These are phyloP conservation scores for Lodderomyces parapsilosis DNA, from an alignment of 1,139 yeast genomes.

Conservation along the genomic window DNA sequence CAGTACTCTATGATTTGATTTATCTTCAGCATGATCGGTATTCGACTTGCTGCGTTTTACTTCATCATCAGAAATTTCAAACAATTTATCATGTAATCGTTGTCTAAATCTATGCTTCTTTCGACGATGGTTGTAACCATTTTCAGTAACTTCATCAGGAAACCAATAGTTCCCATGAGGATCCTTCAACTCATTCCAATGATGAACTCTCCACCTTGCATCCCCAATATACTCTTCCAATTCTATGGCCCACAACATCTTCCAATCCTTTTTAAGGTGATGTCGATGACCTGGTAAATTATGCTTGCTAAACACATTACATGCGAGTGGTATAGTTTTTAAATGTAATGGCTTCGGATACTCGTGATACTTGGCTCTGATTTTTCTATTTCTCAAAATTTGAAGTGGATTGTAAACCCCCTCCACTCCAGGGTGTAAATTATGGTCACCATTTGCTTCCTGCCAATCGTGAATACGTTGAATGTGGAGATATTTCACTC, in stretches of 20 bases:
- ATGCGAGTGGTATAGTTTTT: conserved; percentile 48
- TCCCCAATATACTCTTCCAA: conserved; percentile 63
- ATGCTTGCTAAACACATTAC: conserved; percentile 51
- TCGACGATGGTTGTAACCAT: conserved; percentile 1
- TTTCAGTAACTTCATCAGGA: conserved; percentile 24
- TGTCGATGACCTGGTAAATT: conserved; percentile 20
- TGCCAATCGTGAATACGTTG: conserved; percentile 34
- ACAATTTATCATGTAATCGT: conserved; percentile 33
- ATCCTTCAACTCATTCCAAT: conserved; percentile 58
- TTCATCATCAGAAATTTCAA: conserved; percentile 19
- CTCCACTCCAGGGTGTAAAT: conserved; percentile 49
- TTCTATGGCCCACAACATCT: conserved; percentile 65
- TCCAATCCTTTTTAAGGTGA: conserved; percentile 26
- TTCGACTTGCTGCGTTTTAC: conserved; percentile 6
- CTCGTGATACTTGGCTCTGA: conserved; percentile 48
- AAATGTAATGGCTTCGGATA: conserved; percentile 32
- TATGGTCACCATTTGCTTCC: conserved; percentile 14
- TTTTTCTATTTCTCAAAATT: conserved; percentile 65
- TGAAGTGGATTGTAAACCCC: conserved; percentile 82
- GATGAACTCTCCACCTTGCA: conserved; percentile 61
- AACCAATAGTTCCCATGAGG: conserved; percentile 62
- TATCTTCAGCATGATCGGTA: neutral
- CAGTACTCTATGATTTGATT: neutral
- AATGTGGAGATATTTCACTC: conserved; percentile 49
- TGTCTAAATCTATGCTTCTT: conserved; percentile 8